Evolutionary conservation across 257 asterid species (phyloP).

Genomic region (Parsonsia alboflavescens): DNA sequence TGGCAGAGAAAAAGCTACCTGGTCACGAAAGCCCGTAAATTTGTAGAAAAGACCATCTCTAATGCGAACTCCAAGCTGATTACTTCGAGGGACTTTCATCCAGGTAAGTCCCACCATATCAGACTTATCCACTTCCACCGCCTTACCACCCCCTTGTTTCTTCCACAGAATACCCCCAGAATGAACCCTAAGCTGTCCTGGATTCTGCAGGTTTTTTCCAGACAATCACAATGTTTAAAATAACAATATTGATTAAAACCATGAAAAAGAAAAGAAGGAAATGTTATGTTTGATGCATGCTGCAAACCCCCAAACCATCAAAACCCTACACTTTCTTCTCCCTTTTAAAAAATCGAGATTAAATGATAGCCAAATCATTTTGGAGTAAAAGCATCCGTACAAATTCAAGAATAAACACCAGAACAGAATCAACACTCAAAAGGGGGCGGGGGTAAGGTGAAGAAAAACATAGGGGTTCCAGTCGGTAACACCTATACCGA

Average conservation of each 20-base stretch:
- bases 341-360: not conserved
- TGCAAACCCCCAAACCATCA: not conserved
- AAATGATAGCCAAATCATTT: not conserved
- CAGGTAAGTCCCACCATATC: slow-evolving; percentile 69
- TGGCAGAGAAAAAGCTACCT: slow-evolving; percentile 33
- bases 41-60: slow-evolving; percentile 86
- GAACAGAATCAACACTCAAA: too few relatives aligned
- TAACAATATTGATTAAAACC: too few relatives aligned
- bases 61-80: slow-evolving; percentile 86
- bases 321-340: slow-evolving; percentile 1
- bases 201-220: slow-evolving; percentile 47
- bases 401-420: too few relatives aligned
- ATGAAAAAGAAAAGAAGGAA: not conserved
- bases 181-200: slow-evolving; percentile 83
- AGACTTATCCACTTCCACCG: slow-evolving; percentile 83
- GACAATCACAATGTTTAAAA: not conserved
- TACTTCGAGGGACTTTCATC: slow-evolving; percentile 91
- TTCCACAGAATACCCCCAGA: slow-evolving; percentile 84
- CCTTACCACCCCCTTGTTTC: slow-evolving; percentile 94
- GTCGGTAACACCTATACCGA: not conserved
- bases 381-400: not conserved
- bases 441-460: too few relatives aligned
- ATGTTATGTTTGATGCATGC: not conserved
- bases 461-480: slow-evolving; percentile 9
- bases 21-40: slow-evolving; percentile 91